Conservation (phyloP, 1,284 basidiomycete species). For the Laetiporus sulphureus region DNA sequence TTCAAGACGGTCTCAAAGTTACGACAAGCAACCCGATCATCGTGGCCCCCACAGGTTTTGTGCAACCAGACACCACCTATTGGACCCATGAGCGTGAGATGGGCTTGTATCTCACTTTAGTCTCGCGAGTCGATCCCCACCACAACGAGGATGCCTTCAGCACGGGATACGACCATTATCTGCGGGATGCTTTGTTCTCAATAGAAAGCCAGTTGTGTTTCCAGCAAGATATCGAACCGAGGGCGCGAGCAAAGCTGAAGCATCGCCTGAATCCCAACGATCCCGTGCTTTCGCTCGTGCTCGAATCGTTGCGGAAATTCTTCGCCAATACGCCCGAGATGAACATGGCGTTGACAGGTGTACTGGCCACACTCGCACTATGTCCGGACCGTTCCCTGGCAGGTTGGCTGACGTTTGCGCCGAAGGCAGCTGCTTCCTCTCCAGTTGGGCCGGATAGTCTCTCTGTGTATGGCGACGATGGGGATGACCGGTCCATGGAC, state of each 20-base stretch:
- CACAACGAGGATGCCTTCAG: constrained; percentile 72
- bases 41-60: constrained; percentile 32
- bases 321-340: constrained; percentile 82
- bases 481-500: constrained; percentile 75
- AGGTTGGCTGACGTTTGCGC: constrained; percentile 80
- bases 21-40: constrained; percentile 24
- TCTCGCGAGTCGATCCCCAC: constrained; percentile 74
- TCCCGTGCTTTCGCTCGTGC: constrained; percentile 63
- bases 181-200: constrained; percentile 69
- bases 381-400: constrained; percentile 83
- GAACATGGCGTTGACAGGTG: constrained; percentile 86
- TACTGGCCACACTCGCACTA: constrained; percentile 69
- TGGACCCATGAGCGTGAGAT: constrained; percentile 79
- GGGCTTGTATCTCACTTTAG: constrained; percentile 73
- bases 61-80: constrained; percentile 63
- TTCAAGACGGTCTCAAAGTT: no score
- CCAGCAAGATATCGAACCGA: constrained; percentile 34
- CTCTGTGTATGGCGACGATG: constrained; percentile 36
- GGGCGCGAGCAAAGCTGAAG: constrained; percentile 40
- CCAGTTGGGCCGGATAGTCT: constrained; percentile 14
- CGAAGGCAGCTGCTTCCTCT: constrained; percentile 28
- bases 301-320: constrained; percentile 71
- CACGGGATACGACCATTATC: constrained; percentile 81
- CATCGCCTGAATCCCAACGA: constrained; percentile 79
- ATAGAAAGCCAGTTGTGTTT: constrained; percentile 63